Base-by-base conservation (phyloP, 2,329 filamentous ascomycete genomes). In the Calycina marina region DNA sequence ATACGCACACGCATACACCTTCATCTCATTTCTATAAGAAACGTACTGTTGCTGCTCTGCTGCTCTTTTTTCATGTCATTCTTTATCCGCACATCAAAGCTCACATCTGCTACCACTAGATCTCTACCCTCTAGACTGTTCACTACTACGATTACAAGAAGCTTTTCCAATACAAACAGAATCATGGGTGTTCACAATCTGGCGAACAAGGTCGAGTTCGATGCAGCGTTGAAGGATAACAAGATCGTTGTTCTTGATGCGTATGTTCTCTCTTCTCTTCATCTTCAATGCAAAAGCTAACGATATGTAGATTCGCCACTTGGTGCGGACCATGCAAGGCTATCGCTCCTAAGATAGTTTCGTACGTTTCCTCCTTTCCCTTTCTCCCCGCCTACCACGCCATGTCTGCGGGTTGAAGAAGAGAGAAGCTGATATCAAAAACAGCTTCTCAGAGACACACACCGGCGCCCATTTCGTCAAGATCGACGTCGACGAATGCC, bases 301-400 rank as follows among this genome's bases (percentile, higher is more conserved):
- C n/a, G n/a, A n/a, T n/a, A n/a, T n/a, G n/a, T 2, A 22, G 20
- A 9, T 85, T 79, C 58, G 86, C 86, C 35, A 73, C 65, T 41
- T 94, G 86, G 86, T 96, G 88, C 65, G 85, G 84, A 39, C 88
- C 88, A 39, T 96, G 88, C 78, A 93, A 86, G 67, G 69, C 76
- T 49, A 90, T 94, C 50, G 72, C 84, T 12, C 88, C 86, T 38
- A 58, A 74, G 40, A 63, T 93, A 36, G 67, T 67, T 47, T 66
- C 76, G 68, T 77, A 59, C 54, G 71, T 55, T 29, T 25, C 17
- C 17, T 43, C 22, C 27, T 25, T 18, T 32, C 10, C 35, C 12
- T 27, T 22, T 14, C 10, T 22, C 9, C 16, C 30, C 20, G 10
- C 2, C 11, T 30, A 33, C 47, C 38, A 9, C 20, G n/a, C n/a